Evolutionary conservation across 306 rosid species (phyloP).

Genomic region (Astragalus glycyphyllos): DNA sequence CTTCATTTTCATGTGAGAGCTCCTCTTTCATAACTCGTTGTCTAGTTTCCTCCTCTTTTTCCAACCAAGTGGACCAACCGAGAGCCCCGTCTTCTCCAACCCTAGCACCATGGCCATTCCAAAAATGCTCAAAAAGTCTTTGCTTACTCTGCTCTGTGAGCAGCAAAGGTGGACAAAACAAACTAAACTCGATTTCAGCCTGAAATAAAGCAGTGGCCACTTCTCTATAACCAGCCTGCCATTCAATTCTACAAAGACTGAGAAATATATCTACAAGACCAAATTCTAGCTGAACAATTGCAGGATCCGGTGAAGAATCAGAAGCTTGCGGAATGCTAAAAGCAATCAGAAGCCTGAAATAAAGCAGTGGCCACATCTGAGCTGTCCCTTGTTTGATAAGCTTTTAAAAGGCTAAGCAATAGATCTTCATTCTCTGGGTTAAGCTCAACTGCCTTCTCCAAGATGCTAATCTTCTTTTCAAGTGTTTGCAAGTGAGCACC

Average conservation of each 20-base stretch:
- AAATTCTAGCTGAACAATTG: constrained; percentile 75
- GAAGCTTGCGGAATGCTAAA: constrained; percentile 55
- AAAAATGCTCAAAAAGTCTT: constrained; percentile 87
- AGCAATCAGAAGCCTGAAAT: no score
- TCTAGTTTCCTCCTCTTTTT: constrained; percentile 91
- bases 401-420: constrained; percentile 80
- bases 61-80: constrained; percentile 97
- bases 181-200: constrained; percentile 93
- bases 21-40: constrained; percentile 71
- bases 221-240: constrained; percentile 96
- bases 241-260: constrained; percentile 87
- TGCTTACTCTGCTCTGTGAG: constrained; percentile 81
- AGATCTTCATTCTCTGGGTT: constrained; percentile 84
- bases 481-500: constrained; percentile 96
- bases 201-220: constrained; percentile 90
- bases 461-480: constrained; percentile 92
- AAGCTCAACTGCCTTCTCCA: constrained; percentile 90
- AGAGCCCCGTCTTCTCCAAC: constrained; percentile 92
- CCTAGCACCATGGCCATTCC: constrained; percentile 81
- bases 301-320: constrained; percentile 58
- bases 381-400: constrained; percentile 79
- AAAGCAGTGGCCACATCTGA: no score
- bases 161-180: constrained; percentile 87
- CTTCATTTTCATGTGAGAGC: constrained; percentile 53
- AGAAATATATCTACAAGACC: constrained; percentile 92